These are phyloP conservation scores for Aspergillus steynii DNA, from an alignment of 495 filamentous ascomycete genomes.

Conservation along the genomic window DNA sequence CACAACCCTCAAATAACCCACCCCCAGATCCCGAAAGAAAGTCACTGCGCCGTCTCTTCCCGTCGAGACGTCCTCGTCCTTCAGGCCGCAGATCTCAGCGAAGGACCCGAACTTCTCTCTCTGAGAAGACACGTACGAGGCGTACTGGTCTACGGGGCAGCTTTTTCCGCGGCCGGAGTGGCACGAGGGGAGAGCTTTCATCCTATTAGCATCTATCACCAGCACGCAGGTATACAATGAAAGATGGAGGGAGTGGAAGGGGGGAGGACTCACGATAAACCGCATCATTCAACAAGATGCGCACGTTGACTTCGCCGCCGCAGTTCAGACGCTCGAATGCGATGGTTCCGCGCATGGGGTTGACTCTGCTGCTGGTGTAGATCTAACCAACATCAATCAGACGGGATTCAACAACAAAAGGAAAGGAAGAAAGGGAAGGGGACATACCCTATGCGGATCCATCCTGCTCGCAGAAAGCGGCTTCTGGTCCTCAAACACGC, in stretches of 20 bases:
- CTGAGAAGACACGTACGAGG: slow-evolving; percentile 40
- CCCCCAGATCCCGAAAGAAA: slow-evolving; percentile 48
- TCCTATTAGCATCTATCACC: not conserved
- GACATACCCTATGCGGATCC: slow-evolving; percentile 22
- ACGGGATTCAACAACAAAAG: slow-evolving; percentile 16
- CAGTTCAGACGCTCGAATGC: slow-evolving; percentile 54
- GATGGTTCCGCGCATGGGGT: slow-evolving; percentile 58
- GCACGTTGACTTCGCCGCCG: slow-evolving; percentile 32
- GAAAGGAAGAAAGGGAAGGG: slow-evolving; percentile 27
- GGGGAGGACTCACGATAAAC: slow-evolving; percentile 41
- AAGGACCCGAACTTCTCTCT: slow-evolving; percentile 43
- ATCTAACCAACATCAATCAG: slow-evolving; percentile 25
- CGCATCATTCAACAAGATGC: slow-evolving; percentile 55
- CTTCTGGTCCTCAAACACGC: slow-evolving; percentile 51
- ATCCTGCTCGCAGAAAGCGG: slow-evolving; percentile 31
- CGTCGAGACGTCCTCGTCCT: slow-evolving; percentile 31
- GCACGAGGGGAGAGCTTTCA: slow-evolving; percentile 38
- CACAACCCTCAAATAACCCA: slow-evolving; percentile 35
- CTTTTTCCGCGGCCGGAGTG: slow-evolving; percentile 46
- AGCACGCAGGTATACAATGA: not conserved
- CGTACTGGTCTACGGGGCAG: slow-evolving; percentile 47
- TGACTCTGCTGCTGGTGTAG: slow-evolving; percentile 45
- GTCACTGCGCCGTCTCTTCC: slow-evolving; percentile 39
- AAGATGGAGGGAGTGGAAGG: not conserved
- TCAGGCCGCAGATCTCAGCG: slow-evolving; percentile 43